Conservation (phyloP, 2,329 filamentous ascomycete genomes). For the Colletotrichum limetticola region DNA sequence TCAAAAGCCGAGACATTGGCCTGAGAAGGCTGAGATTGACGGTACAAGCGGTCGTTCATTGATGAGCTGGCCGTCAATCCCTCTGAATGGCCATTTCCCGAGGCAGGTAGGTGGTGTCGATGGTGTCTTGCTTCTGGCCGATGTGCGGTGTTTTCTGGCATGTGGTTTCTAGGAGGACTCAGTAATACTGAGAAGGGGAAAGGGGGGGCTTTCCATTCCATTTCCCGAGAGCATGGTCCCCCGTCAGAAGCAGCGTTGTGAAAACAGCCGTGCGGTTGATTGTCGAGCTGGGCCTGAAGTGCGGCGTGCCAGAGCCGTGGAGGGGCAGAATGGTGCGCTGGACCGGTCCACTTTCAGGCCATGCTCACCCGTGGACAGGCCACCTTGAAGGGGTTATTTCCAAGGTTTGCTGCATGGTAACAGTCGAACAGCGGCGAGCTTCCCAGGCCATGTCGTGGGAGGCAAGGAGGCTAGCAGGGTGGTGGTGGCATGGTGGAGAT, state of each 20-base stretch:
- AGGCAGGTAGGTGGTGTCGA: background rate
- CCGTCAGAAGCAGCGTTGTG: background rate
- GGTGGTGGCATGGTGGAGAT: conserved; percentile 15
- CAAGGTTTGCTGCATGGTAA: conserved; percentile 22
- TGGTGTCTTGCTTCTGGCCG: conserved; percentile 14
- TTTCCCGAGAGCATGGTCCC: conserved; percentile 8
- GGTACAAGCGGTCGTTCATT: background rate
- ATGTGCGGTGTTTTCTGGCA: conserved; percentile 40
- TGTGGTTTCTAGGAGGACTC: conserved; percentile 34
- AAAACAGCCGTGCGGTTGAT: background rate
- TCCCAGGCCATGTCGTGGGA: conserved; percentile 3
- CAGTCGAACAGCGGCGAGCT: background rate
- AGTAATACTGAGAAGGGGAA: background rate
- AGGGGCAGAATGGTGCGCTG: conserved; percentile 24
- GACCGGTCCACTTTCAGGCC: conserved; percentile 25
- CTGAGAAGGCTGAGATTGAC: background rate
- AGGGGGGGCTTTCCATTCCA: background rate
- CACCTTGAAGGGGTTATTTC: conserved; percentile 18
- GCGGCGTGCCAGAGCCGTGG: background rate
- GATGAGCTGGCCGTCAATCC: background rate
- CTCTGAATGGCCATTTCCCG: background rate
- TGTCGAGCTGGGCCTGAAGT: background rate
- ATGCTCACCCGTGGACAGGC: conserved; percentile 24
- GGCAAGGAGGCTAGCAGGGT: conserved; percentile 25
- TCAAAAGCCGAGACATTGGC: background rate